Evolutionary conservation across 129 eudicot genomes (phyloP).

Genomic region (Logfia minima): DNA sequence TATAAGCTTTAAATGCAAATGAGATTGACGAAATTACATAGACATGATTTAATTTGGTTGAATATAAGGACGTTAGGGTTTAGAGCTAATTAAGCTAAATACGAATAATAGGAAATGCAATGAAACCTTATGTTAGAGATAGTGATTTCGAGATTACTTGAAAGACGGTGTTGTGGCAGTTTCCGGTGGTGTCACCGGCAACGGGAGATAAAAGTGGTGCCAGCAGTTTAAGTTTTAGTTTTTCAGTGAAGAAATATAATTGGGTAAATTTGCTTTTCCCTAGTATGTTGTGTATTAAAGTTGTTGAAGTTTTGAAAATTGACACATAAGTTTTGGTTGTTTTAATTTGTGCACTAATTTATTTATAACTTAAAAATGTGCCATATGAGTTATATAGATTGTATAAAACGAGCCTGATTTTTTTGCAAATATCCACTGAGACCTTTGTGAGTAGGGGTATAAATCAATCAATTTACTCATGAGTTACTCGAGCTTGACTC

Average conservation of each 20-base stretch:
- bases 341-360: neutral
- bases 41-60: neutral
- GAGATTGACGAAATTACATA: neutral
- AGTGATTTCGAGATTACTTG: neutral
- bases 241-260: too few relatives aligned
- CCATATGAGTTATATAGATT: neutral
- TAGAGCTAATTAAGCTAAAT: neutral
- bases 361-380: neutral
- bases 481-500: too few relatives aligned
- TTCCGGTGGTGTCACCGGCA: neutral
- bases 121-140: neutral
- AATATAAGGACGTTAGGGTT: neutral
- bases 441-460: too few relatives aligned
- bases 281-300: neutral
- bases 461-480: too few relatives aligned
- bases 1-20: neutral
- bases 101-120: neutral
- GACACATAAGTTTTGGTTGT: neutral
- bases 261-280: neutral
- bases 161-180: neutral
- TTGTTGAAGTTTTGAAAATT: too few relatives aligned
- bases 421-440: too few relatives aligned
- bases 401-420: too few relatives aligned
- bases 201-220: neutral
- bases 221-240: too few relatives aligned